Evolutionary conservation across 768 basidiomycete genomes (phyloP), one percentile per base, ranked within the genome.

Genomic region (Pleurotus cornucopiae): DNA sequence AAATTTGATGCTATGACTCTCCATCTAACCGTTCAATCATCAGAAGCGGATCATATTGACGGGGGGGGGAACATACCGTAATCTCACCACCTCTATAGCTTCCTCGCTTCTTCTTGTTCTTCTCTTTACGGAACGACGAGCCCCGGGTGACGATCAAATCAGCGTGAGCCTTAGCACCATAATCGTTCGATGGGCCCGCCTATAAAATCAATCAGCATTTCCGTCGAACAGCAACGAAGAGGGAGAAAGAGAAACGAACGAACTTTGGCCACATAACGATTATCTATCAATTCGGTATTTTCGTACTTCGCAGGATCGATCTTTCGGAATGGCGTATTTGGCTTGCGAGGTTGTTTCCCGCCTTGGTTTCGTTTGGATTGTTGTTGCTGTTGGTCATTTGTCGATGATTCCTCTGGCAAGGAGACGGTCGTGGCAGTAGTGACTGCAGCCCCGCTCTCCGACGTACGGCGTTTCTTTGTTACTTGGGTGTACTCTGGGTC

Each of bases 51-150:
- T 49, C 43, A 14, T 49, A 23, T 49, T 20, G 54, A 53, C 9
- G 6, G 57, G 45, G 57, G 46, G 39, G 3, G 38, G 26, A 53
- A 70, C 82, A 68, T 61, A 95, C 93, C 47, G 94, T 96, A 58
- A 99, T 99, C 66, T 95, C 91, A 40, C 96, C 96, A 11, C 96
- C 94, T 45, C 83, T 82, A 71, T 98, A 98, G 58, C 88, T 93
- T 2, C 94, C 96, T 63, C 90, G 78, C 75, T 99, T 99, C 76
- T 98, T 98, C 83, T 98, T 99, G 75, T 97, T 98, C 74, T 99
- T 99, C 79, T 97, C 96, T 72, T 98, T 99, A 54, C 94, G 82
- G 78, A 99, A 99, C 2, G 93, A 93, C 47, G 91, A 88, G 2
- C 96, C 96, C 1, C 94, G 83, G 2, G 96, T 98, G 23, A 94